Conservation (phyloP, 352 stramenopile genomes). For the Globisporangium yorkense region DNA sequence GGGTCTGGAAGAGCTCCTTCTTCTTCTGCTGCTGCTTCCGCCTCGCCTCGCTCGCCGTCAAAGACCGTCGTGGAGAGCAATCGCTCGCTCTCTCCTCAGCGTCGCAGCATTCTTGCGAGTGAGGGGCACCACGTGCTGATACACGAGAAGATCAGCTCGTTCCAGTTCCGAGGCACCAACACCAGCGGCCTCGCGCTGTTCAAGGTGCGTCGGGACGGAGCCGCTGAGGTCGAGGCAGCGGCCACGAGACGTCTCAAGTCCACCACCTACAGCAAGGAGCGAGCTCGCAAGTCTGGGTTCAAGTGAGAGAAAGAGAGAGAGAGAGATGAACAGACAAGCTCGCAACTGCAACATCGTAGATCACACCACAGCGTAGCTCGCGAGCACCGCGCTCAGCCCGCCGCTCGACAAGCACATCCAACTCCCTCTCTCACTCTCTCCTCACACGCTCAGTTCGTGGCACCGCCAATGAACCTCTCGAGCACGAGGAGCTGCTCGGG, state of each 20-base stretch:
- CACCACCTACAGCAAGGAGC: slow-evolving; percentile 10
- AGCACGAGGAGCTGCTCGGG: background rate
- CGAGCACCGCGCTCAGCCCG: too few relatives aligned
- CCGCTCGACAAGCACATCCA: background rate
- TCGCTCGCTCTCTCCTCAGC: background rate
- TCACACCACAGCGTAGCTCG: background rate
- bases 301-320: background rate
- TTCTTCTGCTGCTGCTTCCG: background rate
- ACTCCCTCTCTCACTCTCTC: background rate
- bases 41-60: background rate
- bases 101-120: slow-evolving; percentile 12
- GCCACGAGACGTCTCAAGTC: slow-evolving; percentile 3
- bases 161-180: slow-evolving; percentile 11
- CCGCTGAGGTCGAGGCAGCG: slow-evolving; percentile 1
- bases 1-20: background rate
- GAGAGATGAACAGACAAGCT: background rate
- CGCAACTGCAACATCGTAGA: background rate
- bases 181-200: slow-evolving; percentile 7
- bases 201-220: slow-evolving; percentile 9
- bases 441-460: background rate
- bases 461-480: background rate
- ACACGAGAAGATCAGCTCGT: slow-evolving; percentile 15
- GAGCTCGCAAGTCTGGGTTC: background rate
- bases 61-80: background rate
- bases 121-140: slow-evolving; percentile 14